Evolutionary conservation across 805 yeast genomes (phyloP).

Genomic region (Priceomyces carsonii): DNA sequence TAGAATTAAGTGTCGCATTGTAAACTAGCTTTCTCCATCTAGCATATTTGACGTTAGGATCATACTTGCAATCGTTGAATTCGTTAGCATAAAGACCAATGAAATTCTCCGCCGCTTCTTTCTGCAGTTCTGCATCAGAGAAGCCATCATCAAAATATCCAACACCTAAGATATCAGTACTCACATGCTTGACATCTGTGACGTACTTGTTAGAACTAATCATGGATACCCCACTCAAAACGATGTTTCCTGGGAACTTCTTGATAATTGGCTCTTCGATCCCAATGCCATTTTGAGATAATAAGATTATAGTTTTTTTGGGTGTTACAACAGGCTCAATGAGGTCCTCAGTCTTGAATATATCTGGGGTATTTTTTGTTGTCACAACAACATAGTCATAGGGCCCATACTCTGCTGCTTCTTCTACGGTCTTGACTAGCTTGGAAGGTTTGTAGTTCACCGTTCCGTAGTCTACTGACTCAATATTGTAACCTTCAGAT

Average conservation of each 20-base stretch:
- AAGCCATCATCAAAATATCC: constrained; percentile 8
- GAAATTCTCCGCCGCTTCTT: constrained; percentile 24
- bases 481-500: constrained; percentile 28
- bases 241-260: constrained; percentile 23
- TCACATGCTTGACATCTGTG: constrained; percentile 3
- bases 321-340: constrained; percentile 16
- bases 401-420: constrained; percentile 21
- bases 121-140: not conserved
- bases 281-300: constrained; percentile 31
- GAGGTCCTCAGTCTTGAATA: constrained; percentile 18
- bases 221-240: constrained; percentile 27
- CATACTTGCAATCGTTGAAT: constrained; percentile 21
- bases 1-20: constrained; percentile 66
- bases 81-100: constrained; percentile 22
- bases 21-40: constrained; percentile 71
- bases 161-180: constrained; percentile 6
- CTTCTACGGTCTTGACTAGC: constrained; percentile 24
- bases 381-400: constrained; percentile 33
- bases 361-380: constrained; percentile 34
- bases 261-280: constrained; percentile 23
- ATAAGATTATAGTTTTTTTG: constrained; percentile 20
- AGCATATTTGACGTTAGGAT: constrained; percentile 23
- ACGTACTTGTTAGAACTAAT: constrained; percentile 23
- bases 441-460: constrained; percentile 17
- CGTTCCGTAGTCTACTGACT: constrained; percentile 29